Percentiles rank a stretch among this genome's conserved stretches.
phyloP scores from a whole-genome alignment of 1,284 basidiomycete genomes.

The Pseudozyma thailandica region DNA sequence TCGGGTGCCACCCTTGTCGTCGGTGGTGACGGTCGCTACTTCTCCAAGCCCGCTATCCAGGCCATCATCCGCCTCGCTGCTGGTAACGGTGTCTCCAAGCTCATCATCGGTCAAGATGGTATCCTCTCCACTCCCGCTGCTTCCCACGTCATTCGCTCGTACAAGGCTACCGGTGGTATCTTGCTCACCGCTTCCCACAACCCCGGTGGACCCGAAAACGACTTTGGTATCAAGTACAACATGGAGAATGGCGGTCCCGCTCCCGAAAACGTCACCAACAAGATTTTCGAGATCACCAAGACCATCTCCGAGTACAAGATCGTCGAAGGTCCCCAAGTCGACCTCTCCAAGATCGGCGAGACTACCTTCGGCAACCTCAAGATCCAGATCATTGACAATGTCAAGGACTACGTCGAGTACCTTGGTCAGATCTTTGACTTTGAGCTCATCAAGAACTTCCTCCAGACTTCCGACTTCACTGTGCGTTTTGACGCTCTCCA shows the following conservation, averaged over 20 bases:
- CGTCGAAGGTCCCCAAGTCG: constrained; percentile 82
- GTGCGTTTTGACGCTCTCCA: constrained; percentile 96
- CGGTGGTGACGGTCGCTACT: constrained; percentile 96
- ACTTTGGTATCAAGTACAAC: constrained; percentile 99
- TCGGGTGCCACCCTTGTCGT: constrained; percentile 84
- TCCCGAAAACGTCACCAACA: constrained; percentile 91
- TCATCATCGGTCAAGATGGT: constrained; percentile 74
- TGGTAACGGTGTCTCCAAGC: constrained; percentile 74
- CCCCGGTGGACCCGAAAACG: constrained; percentile 94
- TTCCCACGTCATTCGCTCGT: constrained; percentile 92
- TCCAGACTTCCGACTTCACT: constrained; percentile 76
- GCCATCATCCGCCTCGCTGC: constrained; percentile 90
- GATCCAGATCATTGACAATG: constrained; percentile 93
- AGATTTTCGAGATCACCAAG: constrained; percentile 91
- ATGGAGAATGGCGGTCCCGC: constrained; percentile 96
- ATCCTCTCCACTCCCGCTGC: constrained; percentile 97
- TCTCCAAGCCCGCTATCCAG: constrained; percentile 87
- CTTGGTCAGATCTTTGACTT: constrained; percentile 95
- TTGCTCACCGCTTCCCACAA: constrained; percentile 98
- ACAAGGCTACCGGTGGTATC: constrained; percentile 96
- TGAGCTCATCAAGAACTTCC: constrained; percentile 87
- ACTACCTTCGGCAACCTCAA: constrained; percentile 76
- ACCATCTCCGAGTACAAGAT: constrained; percentile 85
- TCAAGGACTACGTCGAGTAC: constrained; percentile 85
- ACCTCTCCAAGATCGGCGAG: constrained; percentile 85